These are phyloP conservation scores for Sporopachydermia cereana DNA, from an alignment of 1,139 yeast genomes.

Conservation along the genomic window DNA sequence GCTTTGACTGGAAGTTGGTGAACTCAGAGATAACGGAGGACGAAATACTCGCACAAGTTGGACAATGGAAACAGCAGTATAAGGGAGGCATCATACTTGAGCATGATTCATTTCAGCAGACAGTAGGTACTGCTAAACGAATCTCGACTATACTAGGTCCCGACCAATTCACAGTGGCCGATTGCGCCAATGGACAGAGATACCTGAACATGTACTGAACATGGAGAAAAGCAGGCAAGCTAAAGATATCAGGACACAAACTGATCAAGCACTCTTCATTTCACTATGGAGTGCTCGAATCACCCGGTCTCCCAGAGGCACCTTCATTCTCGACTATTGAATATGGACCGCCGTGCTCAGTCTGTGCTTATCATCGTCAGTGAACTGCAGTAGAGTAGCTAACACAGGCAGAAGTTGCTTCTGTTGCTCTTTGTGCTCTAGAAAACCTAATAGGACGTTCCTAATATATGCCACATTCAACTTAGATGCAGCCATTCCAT, in stretches of 20 bases:
- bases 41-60: slow-evolving; percentile 44
- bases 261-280: background rate
- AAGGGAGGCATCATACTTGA: slow-evolving; percentile 64
- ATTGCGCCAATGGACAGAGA: slow-evolving; percentile 58
- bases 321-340: slow-evolving; percentile 7
- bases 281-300: background rate
- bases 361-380: slow-evolving; percentile 59
- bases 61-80: slow-evolving; percentile 32
- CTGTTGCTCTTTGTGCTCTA: slow-evolving; percentile 89
- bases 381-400: slow-evolving; percentile 58
- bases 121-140: slow-evolving; percentile 59
- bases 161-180: slow-evolving; percentile 66
- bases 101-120: slow-evolving; percentile 61
- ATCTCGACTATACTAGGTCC: slow-evolving; percentile 39
- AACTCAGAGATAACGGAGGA: slow-evolving; percentile 31
- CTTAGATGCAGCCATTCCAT: slow-evolving; percentile 14
- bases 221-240: too few species aligned
- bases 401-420: slow-evolving; percentile 76
- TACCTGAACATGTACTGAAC: slow-evolving; percentile 18
- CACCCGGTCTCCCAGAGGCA: background rate
- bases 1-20: slow-evolving; percentile 77
- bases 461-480: slow-evolving; percentile 64
- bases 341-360: slow-evolving; percentile 43
- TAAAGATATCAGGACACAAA: slow-evolving; percentile 32
- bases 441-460: slow-evolving; percentile 77